These are phyloP conservation scores for Hyaloperonospora brassicae DNA, from an alignment of 352 stramenopile genomes.

Conservation along the genomic window DNA sequence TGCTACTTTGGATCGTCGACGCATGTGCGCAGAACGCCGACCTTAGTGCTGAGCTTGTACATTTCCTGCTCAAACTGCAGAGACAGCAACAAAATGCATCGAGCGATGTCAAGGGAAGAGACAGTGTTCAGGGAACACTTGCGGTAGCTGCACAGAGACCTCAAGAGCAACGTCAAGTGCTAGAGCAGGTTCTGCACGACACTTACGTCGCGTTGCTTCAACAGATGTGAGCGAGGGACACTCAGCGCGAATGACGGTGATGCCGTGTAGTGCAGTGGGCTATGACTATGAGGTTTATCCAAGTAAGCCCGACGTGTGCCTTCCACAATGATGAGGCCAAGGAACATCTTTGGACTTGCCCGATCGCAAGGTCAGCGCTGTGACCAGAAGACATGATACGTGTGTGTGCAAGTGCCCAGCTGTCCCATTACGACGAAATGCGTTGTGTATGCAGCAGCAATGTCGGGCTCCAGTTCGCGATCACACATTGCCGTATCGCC, in stretches of 20 bases:
- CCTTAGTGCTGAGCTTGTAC: slow-evolving; percentile 48
- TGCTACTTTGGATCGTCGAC: slow-evolving; percentile 41
- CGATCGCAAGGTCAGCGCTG: not conserved
- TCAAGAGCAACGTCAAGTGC: slow-evolving; percentile 23
- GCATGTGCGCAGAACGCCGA: slow-evolving; percentile 43
- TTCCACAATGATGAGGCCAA: not conserved
- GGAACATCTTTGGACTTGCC: no score
- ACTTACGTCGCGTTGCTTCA: slow-evolving; percentile 32
- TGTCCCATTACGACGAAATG: no score
- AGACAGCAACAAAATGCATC: slow-evolving; percentile 34
- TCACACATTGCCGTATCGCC: no score
- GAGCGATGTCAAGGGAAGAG: slow-evolving; percentile 11
- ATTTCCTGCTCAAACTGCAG: slow-evolving; percentile 54
- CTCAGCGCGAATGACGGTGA: not conserved
- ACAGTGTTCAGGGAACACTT: slow-evolving; percentile 9
- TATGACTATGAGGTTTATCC: not conserved
- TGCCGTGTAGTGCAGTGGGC: not conserved
- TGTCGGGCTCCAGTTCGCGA: no score
- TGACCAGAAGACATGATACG: not conserved
- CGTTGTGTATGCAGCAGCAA: no score
- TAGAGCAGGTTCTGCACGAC: slow-evolving; percentile 31
- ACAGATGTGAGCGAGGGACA: slow-evolving; percentile 20
- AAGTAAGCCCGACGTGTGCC: slow-evolving; percentile 7
- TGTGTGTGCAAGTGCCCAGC: no score
- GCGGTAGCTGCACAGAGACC: slow-evolving; percentile 14